phyloP scores from a whole-genome alignment of 352 stramenopile species.

The Pythium coloratum region DNA sequence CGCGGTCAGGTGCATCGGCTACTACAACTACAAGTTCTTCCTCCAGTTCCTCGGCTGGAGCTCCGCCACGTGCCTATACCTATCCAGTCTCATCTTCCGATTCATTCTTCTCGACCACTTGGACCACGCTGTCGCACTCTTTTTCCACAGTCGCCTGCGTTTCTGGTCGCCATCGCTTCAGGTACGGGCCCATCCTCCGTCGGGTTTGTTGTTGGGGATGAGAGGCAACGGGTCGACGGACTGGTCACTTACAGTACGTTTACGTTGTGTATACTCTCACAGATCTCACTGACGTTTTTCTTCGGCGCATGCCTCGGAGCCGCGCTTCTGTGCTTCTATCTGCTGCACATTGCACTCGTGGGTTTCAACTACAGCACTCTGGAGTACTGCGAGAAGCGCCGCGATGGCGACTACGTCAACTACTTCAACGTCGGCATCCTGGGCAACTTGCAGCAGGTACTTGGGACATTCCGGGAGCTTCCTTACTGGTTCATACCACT shows the following conservation, averaged over 20 bases:
- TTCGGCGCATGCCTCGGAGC: constrained; percentile 59
- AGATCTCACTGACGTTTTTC: constrained; percentile 77
- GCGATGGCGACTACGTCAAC: constrained; percentile 75
- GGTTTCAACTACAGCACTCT: constrained; percentile 80
- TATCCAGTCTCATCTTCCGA: constrained; percentile 65
- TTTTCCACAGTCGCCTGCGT: constrained; percentile 52
- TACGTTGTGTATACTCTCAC: neutral
- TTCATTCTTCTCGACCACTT: constrained; percentile 58
- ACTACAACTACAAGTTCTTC: constrained; percentile 91
- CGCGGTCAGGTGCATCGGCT: constrained; percentile 70
- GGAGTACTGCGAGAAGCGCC: constrained; percentile 86
- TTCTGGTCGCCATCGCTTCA: constrained; percentile 61
- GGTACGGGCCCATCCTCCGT: constrained; percentile 28
- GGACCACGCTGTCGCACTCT: constrained; percentile 50
- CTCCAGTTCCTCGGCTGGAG: constrained; percentile 84
- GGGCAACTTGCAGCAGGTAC: constrained; percentile 76
- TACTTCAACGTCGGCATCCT: constrained; percentile 77
- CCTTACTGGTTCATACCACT: constrained; percentile 77
- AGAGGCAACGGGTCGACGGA: too few relatives aligned
- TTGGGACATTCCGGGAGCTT: constrained; percentile 59
- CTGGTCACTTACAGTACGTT: neutral
- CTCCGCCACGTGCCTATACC: constrained; percentile 60
- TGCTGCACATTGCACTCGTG: constrained; percentile 73
- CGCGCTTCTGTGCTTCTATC: constrained; percentile 73
- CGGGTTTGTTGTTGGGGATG: too few relatives aligned